These are phyloP conservation scores for Colletotrichum sp. DNA, from an alignment of 2,329 filamentous ascomycete genomes.

Conservation along the genomic window DNA sequence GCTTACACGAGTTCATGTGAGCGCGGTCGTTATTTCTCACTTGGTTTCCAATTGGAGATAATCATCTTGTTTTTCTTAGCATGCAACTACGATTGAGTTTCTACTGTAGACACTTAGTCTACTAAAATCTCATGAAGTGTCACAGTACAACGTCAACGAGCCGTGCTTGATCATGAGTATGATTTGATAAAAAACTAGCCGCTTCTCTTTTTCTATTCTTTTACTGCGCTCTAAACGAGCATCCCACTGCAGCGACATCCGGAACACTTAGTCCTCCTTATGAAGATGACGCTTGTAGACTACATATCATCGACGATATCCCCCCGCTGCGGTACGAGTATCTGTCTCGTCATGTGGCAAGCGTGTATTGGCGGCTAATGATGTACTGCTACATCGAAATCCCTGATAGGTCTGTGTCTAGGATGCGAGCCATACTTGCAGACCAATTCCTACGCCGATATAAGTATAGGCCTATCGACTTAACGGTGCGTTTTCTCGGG, in stretches of 20 bases:
- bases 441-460: background rate
- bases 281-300: background rate
- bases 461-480: background rate
- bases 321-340: background rate
- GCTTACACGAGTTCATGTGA: background rate
- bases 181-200: background rate
- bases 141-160: background rate
- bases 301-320: background rate
- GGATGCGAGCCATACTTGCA: background rate
- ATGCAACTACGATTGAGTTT: background rate
- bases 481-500: background rate
- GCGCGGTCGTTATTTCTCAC: background rate
- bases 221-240: background rate
- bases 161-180: background rate
- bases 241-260: background rate
- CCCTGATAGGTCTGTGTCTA: background rate
- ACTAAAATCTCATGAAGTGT: background rate
- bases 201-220: background rate
- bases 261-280: background rate
- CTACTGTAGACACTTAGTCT: background rate
- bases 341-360: background rate
- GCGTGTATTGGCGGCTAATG: background rate
- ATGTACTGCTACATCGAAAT: background rate
- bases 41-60: background rate
- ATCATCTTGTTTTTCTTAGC: background rate